phyloP scores from a whole-genome alignment of 768 basidiomycete species.

The Plicaturopsis crispa region DNA sequence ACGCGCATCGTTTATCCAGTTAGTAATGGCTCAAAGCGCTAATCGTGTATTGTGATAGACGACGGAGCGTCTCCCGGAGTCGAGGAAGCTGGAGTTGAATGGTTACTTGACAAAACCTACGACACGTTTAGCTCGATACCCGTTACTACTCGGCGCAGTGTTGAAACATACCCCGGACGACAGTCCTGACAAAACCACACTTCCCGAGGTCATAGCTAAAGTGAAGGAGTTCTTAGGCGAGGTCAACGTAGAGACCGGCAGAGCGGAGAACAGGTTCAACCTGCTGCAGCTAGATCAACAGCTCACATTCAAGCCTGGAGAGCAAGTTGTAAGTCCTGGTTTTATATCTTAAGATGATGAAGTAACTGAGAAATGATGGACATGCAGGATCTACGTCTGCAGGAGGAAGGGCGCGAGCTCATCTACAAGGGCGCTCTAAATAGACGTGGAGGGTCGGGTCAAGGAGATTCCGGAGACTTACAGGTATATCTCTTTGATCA shows the following conservation, averaged over 20 bases:
- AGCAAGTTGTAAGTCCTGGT: slow-evolving; percentile 76
- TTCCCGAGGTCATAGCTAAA: slow-evolving; percentile 71
- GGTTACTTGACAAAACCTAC: slow-evolving; percentile 98
- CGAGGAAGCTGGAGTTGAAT: slow-evolving; percentile 93
- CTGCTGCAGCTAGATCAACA: slow-evolving; percentile 90
- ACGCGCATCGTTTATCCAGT: slow-evolving; percentile 17
- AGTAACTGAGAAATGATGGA: too few relatives aligned
- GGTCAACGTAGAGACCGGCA: slow-evolving; percentile 92
- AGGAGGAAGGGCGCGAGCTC: slow-evolving; percentile 85
- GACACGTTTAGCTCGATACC: slow-evolving; percentile 94
- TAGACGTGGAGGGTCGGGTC: slow-evolving; percentile 66
- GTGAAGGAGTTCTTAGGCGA: slow-evolving; percentile 78
- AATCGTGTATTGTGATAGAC: slow-evolving; percentile 34
- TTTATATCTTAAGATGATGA: too few relatives aligned
- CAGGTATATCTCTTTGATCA: slow-evolving; percentile 96
- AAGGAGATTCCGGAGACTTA: slow-evolving; percentile 80
- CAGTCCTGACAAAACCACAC: slow-evolving; percentile 70
- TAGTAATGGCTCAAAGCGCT: neutral
- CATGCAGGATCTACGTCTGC: slow-evolving; percentile 76
- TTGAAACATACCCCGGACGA: slow-evolving; percentile 89
- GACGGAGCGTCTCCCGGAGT: slow-evolving; percentile 90
- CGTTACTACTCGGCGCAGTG: slow-evolving; percentile 86
- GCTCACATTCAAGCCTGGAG: slow-evolving; percentile 82
- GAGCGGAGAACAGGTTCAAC: slow-evolving; percentile 94
- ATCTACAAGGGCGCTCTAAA: slow-evolving; percentile 87